These are phyloP conservation scores for Cryphonectria parasitica DNA, from an alignment of 2,329 filamentous ascomycete genomes.

Conservation along the genomic window DNA sequence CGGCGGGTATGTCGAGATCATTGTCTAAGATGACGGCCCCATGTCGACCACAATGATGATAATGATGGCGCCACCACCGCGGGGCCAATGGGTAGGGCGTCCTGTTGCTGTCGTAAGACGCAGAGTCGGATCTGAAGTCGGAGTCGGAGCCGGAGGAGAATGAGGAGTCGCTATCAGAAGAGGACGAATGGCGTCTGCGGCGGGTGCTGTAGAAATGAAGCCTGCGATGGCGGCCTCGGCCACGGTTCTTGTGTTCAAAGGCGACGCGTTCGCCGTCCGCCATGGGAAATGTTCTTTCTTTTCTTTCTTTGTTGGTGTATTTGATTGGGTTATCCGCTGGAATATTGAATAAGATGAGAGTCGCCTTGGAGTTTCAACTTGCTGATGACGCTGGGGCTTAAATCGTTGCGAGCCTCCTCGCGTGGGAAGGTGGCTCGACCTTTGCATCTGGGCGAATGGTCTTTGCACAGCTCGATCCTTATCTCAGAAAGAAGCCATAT, in stretches of 20 bases:
- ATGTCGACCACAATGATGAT: not conserved
- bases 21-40: not conserved
- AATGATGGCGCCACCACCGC: not conserved
- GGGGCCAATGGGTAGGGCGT: not conserved
- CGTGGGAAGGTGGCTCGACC: not conserved
- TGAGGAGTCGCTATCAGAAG: not conserved
- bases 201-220: not conserved
- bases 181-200: not conserved
- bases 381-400: not conserved
- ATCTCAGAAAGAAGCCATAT: not conserved
- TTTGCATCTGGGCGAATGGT: not conserved
- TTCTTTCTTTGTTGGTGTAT: not conserved
- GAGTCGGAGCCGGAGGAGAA: slow-evolving; percentile 6
- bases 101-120: not conserved
- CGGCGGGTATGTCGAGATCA: not conserved
- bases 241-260: not conserved
- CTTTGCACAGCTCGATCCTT: not conserved
- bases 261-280: not conserved
- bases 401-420: not conserved
- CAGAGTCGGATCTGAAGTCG: slow-evolving; percentile 4
- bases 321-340: not conserved
- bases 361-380: not conserved
- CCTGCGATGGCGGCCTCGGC: not conserved
- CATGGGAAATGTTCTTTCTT: not conserved
- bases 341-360: not conserved